Evolutionary conservation across 495 filamentous ascomycete species (phyloP).

Genomic region (Cairneyella variabilis): DNA sequence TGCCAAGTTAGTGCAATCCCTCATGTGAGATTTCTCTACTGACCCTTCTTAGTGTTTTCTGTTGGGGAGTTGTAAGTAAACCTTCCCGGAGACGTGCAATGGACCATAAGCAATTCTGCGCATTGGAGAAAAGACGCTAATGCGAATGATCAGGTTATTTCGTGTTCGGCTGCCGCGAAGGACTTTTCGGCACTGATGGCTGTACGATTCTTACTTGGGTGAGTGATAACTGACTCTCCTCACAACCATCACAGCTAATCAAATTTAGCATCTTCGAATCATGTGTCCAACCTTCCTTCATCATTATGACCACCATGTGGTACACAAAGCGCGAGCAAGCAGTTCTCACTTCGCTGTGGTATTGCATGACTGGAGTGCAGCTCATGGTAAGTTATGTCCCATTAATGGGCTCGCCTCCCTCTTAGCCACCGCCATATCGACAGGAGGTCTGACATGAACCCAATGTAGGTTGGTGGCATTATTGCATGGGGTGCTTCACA

Average conservation of each 20-base stretch:
- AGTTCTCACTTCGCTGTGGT: conserved; percentile 24
- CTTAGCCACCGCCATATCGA: too few species aligned
- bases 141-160: too few species aligned
- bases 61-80: too few species aligned
- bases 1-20: too few species aligned
- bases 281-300: conserved; percentile 16
- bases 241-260: too few species aligned
- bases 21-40: too few species aligned
- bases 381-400: background rate
- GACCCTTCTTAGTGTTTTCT: too few species aligned
- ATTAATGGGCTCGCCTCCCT: background rate
- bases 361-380: conserved; percentile 32
- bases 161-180: conserved; percentile 51
- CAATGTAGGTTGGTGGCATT: conserved; percentile 25
- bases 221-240: too few species aligned
- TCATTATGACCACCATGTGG: conserved; percentile 20
- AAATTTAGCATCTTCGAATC: conserved; percentile 19
- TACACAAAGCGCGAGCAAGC: conserved; percentile 15
- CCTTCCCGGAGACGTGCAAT: too few species aligned
- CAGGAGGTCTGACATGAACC: too few species aligned
- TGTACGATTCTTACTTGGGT: conserved; percentile 56
- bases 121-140: too few species aligned
- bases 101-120: too few species aligned
- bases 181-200: conserved; percentile 48
- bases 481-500: conserved; percentile 26